phyloP scores from a whole-genome alignment of 306 rosid genomes.

The Cajanus cajan region DNA sequence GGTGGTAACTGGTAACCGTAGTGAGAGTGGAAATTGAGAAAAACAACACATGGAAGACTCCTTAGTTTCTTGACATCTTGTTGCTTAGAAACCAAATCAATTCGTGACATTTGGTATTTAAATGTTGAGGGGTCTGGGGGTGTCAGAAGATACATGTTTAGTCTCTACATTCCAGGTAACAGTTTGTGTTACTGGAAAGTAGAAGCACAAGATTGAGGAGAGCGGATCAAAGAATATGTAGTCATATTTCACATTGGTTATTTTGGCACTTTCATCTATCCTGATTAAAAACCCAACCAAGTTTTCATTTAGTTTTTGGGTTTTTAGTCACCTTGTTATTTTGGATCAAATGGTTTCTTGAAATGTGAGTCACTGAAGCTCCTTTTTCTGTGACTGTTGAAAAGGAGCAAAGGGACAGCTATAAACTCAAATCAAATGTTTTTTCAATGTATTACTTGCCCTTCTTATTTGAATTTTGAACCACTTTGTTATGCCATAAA shows the following conservation, averaged over 20 bases:
- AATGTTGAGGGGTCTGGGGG: background rate
- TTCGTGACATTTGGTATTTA: background rate
- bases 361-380: background rate
- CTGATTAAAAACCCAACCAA: background rate
- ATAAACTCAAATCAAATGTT: background rate
- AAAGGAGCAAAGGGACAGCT: background rate
- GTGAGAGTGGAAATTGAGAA: background rate
- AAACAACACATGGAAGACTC: background rate
- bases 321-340: constrained; percentile 1
- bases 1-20: constrained; percentile 10
- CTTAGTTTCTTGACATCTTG: background rate
- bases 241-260: background rate
- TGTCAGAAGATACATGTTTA: background rate
- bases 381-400: background rate
- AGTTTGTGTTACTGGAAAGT: background rate
- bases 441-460: background rate
- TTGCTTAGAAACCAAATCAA: constrained; percentile 12
- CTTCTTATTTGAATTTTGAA: constrained; percentile 25
- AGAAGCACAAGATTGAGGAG: constrained; percentile 6
- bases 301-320: background rate
- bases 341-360: constrained; percentile 25
- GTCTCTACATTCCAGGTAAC: background rate
- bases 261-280: background rate
- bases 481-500: constrained; percentile 14
- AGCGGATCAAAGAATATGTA: background rate